These are phyloP conservation scores for Coniochaeta pulveracea DNA, from an alignment of 2,329 filamentous ascomycete species.

Conservation along the genomic window DNA sequence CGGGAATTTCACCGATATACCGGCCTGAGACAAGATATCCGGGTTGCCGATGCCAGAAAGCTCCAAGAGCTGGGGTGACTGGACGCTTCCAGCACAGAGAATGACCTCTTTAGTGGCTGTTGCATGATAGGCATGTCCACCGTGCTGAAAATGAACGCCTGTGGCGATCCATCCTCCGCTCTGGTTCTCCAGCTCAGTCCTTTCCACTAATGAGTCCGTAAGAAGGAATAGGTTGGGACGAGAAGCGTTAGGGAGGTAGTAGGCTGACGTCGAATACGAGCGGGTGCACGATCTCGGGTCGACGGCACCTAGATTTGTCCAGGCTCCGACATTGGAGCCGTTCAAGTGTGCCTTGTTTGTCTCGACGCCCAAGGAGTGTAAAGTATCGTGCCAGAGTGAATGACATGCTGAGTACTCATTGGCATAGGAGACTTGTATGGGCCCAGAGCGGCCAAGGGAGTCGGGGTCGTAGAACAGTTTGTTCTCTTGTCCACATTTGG, in stretches of 20 bases:
- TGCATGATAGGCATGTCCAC: constrained; percentile 21
- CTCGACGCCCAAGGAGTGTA: constrained; percentile 23
- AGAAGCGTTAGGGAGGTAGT: constrained; percentile 22
- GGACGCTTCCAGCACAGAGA: constrained; percentile 44
- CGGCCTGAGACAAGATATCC: constrained; percentile 25
- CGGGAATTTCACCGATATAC: constrained; percentile 29
- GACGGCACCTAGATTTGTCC: constrained; percentile 23
- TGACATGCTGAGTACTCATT: constrained; percentile 28
- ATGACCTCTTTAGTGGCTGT: constrained; percentile 37
- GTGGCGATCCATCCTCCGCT: constrained; percentile 16
- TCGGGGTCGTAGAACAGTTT: constrained; percentile 5
- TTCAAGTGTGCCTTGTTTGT: constrained; percentile 23
- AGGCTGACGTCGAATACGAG: constrained; percentile 28
- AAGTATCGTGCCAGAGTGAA: constrained; percentile 30
- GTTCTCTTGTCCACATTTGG: constrained; percentile 19
- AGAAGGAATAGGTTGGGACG: constrained; percentile 34
- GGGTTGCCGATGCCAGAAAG: constrained; percentile 47
- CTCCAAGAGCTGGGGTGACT: constrained; percentile 48
- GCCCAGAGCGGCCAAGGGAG: constrained; percentile 28
- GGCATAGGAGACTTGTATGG: constrained; percentile 35
- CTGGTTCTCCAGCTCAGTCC: constrained; percentile 29
- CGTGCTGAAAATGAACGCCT: constrained; percentile 29
- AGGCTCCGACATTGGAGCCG: constrained; percentile 27
- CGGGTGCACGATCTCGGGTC: constrained; percentile 20
- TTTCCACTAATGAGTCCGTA: constrained; percentile 30